Evolutionary conservation across 2,329 filamentous ascomycete genomes (phyloP).

Genomic region (Metarhizium brunneum): DNA sequence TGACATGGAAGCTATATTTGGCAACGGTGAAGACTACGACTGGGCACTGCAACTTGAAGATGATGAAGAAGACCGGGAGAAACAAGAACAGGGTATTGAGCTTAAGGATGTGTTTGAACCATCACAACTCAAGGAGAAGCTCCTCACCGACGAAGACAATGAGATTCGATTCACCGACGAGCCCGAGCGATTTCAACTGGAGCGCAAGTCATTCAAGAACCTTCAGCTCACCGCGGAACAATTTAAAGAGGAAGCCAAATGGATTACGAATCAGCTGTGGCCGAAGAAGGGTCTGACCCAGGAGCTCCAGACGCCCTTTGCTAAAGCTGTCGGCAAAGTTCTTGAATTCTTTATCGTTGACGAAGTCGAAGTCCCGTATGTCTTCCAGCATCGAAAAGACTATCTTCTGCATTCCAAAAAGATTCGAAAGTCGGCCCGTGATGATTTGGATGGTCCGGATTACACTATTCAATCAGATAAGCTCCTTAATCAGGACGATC

Average conservation of each 20-base stretch:
- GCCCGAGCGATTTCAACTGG: slow-evolving; percentile 88
- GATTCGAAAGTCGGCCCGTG: slow-evolving; percentile 47
- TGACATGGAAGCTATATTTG: slow-evolving; percentile 94
- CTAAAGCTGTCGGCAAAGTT: slow-evolving; percentile 81
- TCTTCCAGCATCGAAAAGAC: slow-evolving; percentile 96
- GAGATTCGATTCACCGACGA: slow-evolving; percentile 80
- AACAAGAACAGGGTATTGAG: slow-evolving; percentile 76
- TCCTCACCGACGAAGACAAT: slow-evolving; percentile 94
- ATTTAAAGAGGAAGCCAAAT: slow-evolving; percentile 79
- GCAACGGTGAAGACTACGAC: slow-evolving; percentile 89
- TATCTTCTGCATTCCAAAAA: slow-evolving; percentile 88
- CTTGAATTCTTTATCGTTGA: slow-evolving; percentile 92
- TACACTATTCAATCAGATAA: slow-evolving; percentile 75
- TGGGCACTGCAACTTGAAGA: slow-evolving; percentile 90
- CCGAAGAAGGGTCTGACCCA: slow-evolving; percentile 69
- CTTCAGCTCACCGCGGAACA: slow-evolving; percentile 74
- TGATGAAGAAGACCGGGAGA: slow-evolving; percentile 68
- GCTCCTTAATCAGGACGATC: slow-evolving; percentile 80
- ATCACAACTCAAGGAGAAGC: slow-evolving; percentile 84
- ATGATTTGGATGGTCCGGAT: slow-evolving; percentile 62
- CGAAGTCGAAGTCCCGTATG: slow-evolving; percentile 91
- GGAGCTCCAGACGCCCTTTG: slow-evolving; percentile 73
- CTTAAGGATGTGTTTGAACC: slow-evolving; percentile 98
- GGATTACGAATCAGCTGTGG: slow-evolving; percentile 87
- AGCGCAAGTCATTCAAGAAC: slow-evolving; percentile 79